phyloP scores from a whole-genome alignment of 768 basidiomycete genomes.

The Pleurotus djamor region DNA sequence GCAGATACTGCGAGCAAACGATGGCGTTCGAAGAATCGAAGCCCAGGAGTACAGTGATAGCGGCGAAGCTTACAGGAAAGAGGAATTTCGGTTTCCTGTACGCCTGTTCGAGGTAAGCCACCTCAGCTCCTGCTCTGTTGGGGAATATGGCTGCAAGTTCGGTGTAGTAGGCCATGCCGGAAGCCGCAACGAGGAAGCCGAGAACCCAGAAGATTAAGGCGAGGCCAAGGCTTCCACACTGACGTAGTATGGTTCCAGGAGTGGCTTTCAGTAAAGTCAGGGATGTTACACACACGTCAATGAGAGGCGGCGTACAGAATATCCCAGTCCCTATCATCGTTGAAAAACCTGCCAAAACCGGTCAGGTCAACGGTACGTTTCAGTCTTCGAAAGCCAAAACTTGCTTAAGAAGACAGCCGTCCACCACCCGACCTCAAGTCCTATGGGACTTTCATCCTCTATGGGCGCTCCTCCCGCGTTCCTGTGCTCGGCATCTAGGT shows the following conservation, averaged over 20 bases:
- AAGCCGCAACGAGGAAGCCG: slow-evolving; percentile 21
- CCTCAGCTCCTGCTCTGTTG: slow-evolving; percentile 45
- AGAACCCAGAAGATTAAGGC: slow-evolving; percentile 41
- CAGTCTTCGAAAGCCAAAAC: no score
- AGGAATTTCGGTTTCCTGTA: slow-evolving; percentile 40
- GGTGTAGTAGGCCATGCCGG: slow-evolving; percentile 35
- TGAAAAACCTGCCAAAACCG: neutral
- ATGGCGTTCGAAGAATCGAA: slow-evolving; percentile 31
- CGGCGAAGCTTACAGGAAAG: slow-evolving; percentile 40
- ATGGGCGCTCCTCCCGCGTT: slow-evolving; percentile 8
- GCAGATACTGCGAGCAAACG: slow-evolving; percentile 26
- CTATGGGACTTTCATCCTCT: slow-evolving; percentile 7
- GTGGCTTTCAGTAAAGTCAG: neutral
- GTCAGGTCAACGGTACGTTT: neutral
- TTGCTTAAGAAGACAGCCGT: slow-evolving; percentile 9
- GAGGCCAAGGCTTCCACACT: slow-evolving; percentile 34
- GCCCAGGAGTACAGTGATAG: slow-evolving; percentile 32
- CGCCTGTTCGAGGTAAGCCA: slow-evolving; percentile 45
- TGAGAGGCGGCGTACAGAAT: slow-evolving; percentile 24
- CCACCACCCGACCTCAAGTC: slow-evolving; percentile 7
- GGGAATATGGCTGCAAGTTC: slow-evolving; percentile 48
- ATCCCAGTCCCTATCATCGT: slow-evolving; percentile 36
- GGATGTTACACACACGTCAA: neutral
- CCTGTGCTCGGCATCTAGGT: neutral
- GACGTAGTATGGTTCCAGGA: slow-evolving; percentile 31